Conservation (phyloP, 2,329 filamentous ascomycete species). For the Neofusicoccum sp. region DNA sequence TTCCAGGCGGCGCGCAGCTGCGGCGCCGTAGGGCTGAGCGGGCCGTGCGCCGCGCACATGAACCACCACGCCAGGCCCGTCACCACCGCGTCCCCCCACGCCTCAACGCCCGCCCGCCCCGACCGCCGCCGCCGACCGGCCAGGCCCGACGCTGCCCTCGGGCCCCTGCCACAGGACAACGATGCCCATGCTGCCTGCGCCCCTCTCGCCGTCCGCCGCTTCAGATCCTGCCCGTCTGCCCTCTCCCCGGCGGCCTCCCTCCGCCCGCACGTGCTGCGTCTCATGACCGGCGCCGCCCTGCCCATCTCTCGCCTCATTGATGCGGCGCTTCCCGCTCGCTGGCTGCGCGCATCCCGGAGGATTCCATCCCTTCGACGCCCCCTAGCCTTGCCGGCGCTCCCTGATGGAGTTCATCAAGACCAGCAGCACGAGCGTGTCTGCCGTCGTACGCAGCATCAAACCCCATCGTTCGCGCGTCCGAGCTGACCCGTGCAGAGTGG, state of each 20-base stretch:
- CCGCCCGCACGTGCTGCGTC: conserved; percentile 11
- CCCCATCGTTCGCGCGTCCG: background rate
- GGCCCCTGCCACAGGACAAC: background rate
- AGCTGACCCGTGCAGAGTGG: conserved; percentile 4
- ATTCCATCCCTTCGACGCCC: conserved; percentile 20
- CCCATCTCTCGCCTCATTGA: conserved; percentile 38
- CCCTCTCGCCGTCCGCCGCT: background rate
- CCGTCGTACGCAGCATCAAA: conserved; percentile 6
- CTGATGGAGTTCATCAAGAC: conserved; percentile 21
- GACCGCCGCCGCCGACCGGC: conserved; percentile 2
- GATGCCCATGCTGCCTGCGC: conserved; percentile 1
- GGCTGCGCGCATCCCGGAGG: conserved; percentile 14
- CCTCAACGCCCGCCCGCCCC: background rate
- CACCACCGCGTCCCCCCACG: background rate
- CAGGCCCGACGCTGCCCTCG: background rate
- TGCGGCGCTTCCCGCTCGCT: conserved; percentile 16
- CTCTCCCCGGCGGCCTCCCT: background rate
- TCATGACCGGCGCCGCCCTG: conserved; percentile 35
- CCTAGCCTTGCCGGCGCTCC: conserved; percentile 11
- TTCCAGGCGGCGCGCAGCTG: background rate
- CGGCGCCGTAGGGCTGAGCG: conserved; percentile 16
- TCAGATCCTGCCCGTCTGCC: background rate
- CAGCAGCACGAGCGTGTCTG: conserved; percentile 17
- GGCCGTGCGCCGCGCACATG: background rate
- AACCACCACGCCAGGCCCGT: background rate